Evolutionary conservation across 495 filamentous ascomycete species (phyloP), one percentile per base, ranked within the genome.

Genomic region (Paragyromitra xinjiangensis): DNA sequence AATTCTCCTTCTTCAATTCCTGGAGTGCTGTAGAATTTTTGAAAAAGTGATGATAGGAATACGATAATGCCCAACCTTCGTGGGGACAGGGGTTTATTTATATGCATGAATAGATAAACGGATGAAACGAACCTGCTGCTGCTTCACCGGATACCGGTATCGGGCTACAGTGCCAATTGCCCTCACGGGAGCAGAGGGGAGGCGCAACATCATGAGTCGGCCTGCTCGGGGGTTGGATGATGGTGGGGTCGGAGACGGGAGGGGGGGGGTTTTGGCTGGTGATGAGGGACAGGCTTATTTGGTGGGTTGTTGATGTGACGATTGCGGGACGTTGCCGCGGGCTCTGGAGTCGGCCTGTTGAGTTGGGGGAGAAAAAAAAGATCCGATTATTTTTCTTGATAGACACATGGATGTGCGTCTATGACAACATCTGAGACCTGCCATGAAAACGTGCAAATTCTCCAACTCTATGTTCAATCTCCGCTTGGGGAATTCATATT

Each of bases 191-290:
- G 80, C 73, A 37, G 81, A 74, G 66, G 81, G 76, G 29, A 82
- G 81, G 61, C 81, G 81, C 78, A 82, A 76, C 81, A 82, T 82
- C 45, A 51, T 51, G 61, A 64, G 68, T 26, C 40, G 62, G 37
- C 53, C 74, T 71, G 24, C 68, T 73, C 48, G 14, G 45, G 19
- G 22, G 59, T 22, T 39, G 14, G 39, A 51, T 67, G 78, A 65
- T 73, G 62, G 56, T 39, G 65, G 50, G 6, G 75, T 22, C n/a
- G 29, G 29, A 59, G 39, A 42, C 16, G 55, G 26, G 40, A 40
- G 44, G 66, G 59, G 40, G 55, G 37, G 72, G 37, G 68, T 37
- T 45, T 34, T 34, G 29, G 55, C 16, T 39, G 55, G 26, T 39
- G 50, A 29, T 73, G 26, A 61, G 22, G 64, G 40, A 22, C 26